phyloP scores from a whole-genome alignment of 371 early-diverging fungal genomes.

The Mortierella sp. region DNA sequence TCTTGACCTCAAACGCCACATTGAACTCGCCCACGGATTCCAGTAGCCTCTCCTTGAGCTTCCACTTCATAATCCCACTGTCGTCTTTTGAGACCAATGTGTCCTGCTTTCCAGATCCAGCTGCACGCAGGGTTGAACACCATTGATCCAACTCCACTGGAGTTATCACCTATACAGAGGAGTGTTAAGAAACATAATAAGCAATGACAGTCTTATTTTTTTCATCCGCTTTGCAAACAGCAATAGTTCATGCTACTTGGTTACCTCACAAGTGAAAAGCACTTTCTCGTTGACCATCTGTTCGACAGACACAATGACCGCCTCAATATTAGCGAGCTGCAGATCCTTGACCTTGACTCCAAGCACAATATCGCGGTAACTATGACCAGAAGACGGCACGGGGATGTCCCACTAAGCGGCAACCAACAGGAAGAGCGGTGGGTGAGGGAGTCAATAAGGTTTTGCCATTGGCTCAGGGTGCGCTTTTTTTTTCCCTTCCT shows the following conservation, averaged over 20 bases:
- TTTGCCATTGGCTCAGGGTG: too few species aligned
- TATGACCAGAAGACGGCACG: background rate
- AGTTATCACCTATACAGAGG: background rate
- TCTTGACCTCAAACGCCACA: background rate
- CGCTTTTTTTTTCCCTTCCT: too few species aligned
- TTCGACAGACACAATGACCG: background rate
- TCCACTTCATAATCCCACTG: background rate
- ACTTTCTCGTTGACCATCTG: background rate
- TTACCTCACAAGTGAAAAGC: slow-evolving; percentile 4
- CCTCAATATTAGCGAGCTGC: background rate
- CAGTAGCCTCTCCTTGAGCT: background rate
- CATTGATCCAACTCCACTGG: background rate
- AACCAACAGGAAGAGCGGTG: background rate
- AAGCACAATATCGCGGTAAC: background rate
- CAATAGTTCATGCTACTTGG: too few species aligned
- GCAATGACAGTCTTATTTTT: background rate
- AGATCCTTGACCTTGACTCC: background rate
- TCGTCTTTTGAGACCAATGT: background rate
- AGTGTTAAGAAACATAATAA: background rate
- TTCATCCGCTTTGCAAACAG: too few species aligned
- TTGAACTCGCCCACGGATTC: background rate
- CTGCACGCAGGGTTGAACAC: background rate
- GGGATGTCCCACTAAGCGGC: background rate
- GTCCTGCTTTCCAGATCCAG: too few species aligned
- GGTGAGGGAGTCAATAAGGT: too few species aligned